phyloP scores from a whole-genome alignment of 768 basidiomycete species.

The Porphyrellus cyaneotinctus region DNA sequence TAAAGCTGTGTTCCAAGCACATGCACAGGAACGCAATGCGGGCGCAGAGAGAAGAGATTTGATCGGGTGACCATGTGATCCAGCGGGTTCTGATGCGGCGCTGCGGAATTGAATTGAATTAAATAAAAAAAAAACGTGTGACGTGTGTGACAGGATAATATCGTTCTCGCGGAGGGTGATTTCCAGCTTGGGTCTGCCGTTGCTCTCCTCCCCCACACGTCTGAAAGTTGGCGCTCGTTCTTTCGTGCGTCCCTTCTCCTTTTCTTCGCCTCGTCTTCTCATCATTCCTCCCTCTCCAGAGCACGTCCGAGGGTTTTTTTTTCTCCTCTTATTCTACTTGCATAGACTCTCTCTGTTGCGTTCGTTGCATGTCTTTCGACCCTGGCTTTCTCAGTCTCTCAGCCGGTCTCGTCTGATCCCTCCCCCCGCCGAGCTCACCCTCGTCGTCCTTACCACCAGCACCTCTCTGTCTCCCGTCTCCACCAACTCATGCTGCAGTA shows the following conservation, averaged over 20 bases:
- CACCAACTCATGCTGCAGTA: conserved; percentile 59
- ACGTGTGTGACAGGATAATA: conserved; percentile 9
- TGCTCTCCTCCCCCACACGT: conserved; percentile 24
- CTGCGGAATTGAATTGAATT: conserved; percentile 12
- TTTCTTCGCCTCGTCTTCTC: background rate
- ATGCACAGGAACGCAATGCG: conserved; percentile 4
- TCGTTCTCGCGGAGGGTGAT: conserved; percentile 3
- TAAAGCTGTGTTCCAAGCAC: conserved; percentile 5
- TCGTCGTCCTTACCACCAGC: conserved; percentile 31
- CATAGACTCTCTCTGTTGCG: conserved; percentile 7
- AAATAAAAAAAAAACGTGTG: conserved; percentile 3
- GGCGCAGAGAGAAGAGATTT: background rate
- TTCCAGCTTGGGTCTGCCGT: conserved; percentile 18
- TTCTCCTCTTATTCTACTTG: background rate
- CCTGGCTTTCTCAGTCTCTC: conserved; percentile 30
- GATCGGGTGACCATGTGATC: conserved; percentile 15
- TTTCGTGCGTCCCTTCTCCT: conserved; percentile 16
- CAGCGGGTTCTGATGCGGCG: conserved; percentile 1
- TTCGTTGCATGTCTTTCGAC: conserved; percentile 27
- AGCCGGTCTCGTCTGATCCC: conserved; percentile 54
- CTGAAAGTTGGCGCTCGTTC: conserved; percentile 18
- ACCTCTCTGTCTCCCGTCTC: conserved; percentile 27
- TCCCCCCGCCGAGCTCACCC: conserved; percentile 15
- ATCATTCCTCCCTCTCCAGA: background rate
- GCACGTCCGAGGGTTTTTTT: conserved; percentile 3